A percentile compares a stretch with the other conserved stretches of the same genome.
These are phyloP conservation scores for Neoscytalidium dimidiatum DNA, from an alignment of 2,329 filamentous ascomycete genomes.

Conservation along the genomic window DNA sequence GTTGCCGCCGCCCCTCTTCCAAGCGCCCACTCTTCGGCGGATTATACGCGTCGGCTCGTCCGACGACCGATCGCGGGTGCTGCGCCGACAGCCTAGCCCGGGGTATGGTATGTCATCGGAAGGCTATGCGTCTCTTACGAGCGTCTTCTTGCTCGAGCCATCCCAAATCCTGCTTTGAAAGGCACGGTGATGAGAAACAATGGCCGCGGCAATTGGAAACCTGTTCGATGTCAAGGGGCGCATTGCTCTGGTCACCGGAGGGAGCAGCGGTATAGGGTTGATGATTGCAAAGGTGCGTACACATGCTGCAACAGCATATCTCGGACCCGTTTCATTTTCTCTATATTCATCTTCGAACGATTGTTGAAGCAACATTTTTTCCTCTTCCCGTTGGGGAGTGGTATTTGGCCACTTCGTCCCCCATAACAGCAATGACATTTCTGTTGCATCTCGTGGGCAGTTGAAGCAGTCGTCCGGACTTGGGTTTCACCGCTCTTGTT, in stretches of 20 bases:
- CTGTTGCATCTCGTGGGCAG: too few relatives aligned
- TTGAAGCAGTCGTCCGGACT: too few relatives aligned
- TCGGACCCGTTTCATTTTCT: neutral
- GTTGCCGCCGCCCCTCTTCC: neutral
- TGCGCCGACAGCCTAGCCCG: neutral
- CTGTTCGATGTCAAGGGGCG: constrained; percentile 21
- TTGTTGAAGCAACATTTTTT: too few relatives aligned
- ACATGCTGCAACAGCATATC: neutral
- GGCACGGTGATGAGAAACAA: neutral
- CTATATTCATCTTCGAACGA: neutral
- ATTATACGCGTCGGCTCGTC: neutral
- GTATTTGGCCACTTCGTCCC: too few relatives aligned
- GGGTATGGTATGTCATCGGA: neutral
- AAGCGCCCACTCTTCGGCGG: neutral
- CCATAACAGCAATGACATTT: too few relatives aligned
- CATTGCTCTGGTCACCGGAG: constrained; percentile 20
- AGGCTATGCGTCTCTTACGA: neutral
- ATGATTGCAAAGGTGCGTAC: constrained; percentile 21
- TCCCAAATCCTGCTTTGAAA: neutral
- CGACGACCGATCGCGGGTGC: constrained; percentile 1
- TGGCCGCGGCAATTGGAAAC: constrained; percentile 2
- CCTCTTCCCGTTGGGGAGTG: too few relatives aligned
- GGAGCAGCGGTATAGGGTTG: constrained; percentile 20
- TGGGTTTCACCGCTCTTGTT: too few relatives aligned
- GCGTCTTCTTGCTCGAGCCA: neutral